Percentiles rank a stretch among this genome's conserved stretches.
Evolutionary conservation across 2,329 filamentous ascomycete species (phyloP).

Genomic region (Tolypocladium tundrense): DNA sequence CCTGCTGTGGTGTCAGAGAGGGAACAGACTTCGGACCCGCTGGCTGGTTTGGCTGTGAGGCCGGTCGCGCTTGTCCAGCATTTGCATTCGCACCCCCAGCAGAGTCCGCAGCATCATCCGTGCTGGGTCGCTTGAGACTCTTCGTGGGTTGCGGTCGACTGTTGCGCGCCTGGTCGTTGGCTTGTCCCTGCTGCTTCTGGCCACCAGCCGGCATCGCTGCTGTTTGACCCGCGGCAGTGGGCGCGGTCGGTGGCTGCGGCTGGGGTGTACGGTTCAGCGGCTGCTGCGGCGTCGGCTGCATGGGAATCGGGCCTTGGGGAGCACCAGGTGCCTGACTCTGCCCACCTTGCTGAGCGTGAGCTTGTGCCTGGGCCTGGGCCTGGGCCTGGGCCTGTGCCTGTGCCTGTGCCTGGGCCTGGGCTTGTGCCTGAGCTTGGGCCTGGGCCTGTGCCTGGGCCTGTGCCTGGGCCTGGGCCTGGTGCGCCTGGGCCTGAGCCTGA

Average conservation of each 20-base stretch:
- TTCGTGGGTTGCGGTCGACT: conserved; percentile 21
- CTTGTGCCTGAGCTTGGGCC: conserved; percentile 18
- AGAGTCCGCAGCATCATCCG: conserved; percentile 31
- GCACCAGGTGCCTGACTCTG: conserved; percentile 28
- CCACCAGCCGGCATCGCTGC: conserved; percentile 16
- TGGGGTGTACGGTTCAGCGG: conserved; percentile 30
- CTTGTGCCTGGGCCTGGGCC: conserved; percentile 22
- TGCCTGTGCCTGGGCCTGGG: conserved; percentile 23
- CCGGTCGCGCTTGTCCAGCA: conserved; percentile 9
- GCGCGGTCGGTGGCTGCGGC: conserved; percentile 24
- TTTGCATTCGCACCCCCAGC: conserved; percentile 10
- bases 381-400: conserved; percentile 21
- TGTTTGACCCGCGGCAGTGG: conserved; percentile 34
- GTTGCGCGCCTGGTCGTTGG: conserved; percentile 14
- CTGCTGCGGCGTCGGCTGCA: conserved; percentile 48
- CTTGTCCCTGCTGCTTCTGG: conserved; percentile 17
- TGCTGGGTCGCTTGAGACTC: conserved; percentile 39
- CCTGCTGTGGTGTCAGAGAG: conserved; percentile 18
- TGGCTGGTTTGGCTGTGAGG: conserved; percentile 14
- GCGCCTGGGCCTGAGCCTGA: conserved; percentile 9
- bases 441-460: conserved; percentile 11
- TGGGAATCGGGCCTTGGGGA: conserved; percentile 41
- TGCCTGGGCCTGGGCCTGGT: conserved; percentile 11
- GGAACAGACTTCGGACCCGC: conserved; percentile 11
- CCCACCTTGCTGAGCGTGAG: conserved; percentile 24